phyloP scores from a whole-genome alignment of 116 monocot species.

The Phalaenopsis hybrid region DNA sequence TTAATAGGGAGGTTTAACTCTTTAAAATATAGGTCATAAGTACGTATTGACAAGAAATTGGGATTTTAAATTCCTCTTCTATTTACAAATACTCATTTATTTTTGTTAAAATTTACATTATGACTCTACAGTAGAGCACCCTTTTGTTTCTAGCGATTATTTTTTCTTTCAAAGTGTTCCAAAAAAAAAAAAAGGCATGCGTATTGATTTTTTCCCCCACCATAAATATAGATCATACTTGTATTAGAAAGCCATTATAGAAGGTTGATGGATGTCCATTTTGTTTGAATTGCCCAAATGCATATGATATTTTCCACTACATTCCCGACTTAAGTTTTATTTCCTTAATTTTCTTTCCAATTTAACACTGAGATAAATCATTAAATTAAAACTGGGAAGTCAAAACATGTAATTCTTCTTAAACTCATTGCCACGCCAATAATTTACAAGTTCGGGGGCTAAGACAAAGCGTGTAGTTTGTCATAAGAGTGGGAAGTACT shows the following conservation, averaged over 20 bases:
- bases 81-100: not conserved
- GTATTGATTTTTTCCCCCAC: not conserved
- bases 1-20: too few species aligned
- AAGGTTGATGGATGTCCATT: not conserved
- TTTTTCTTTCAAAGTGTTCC: not conserved
- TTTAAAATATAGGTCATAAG: not conserved
- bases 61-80: not conserved
- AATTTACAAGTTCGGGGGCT: too few species aligned
- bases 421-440: too few species aligned
- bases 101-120: not conserved
- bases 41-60: not conserved
- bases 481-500: too few species aligned
- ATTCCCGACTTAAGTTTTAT: not conserved
- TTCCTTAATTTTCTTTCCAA: not conserved
- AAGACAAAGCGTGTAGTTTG: too few species aligned
- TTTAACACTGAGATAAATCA: not conserved
- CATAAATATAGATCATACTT: not conserved
- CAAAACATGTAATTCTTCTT: not conserved
- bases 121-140: not conserved
- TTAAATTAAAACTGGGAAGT: not conserved
- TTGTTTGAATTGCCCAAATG: not conserved
- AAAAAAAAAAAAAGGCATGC: not conserved
- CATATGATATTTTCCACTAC: not conserved
- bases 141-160: not conserved
- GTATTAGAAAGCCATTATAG: not conserved